These are phyloP conservation scores for Coprinopsis cinerea DNA, from an alignment of 768 basidiomycete genomes.

Conservation along the genomic window DNA sequence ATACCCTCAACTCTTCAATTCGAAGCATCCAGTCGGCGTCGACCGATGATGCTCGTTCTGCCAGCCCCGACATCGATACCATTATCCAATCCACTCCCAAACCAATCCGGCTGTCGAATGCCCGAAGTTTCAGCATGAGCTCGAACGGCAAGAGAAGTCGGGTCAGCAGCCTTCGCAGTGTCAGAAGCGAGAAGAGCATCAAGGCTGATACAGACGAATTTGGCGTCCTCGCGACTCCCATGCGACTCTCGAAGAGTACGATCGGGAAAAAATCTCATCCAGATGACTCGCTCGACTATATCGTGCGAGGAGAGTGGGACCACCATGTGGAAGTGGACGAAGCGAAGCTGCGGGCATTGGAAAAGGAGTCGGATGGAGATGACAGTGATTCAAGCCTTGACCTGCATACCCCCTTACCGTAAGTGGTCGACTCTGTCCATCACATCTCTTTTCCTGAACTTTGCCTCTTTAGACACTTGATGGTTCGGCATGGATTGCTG, in stretches of 20 bases:
- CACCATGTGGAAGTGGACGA: constrained; percentile 11
- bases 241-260: constrained; percentile 7
- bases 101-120: constrained; percentile 9
- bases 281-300: constrained; percentile 11
- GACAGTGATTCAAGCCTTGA: constrained; percentile 54
- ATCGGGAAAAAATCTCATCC: constrained; percentile 3
- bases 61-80: constrained; percentile 22
- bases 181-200: constrained; percentile 13
- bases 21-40: not conserved
- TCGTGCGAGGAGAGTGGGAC: constrained; percentile 14
- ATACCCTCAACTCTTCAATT: not conserved
- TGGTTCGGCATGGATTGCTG: constrained; percentile 61
- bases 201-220: constrained; percentile 1
- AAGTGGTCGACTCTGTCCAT: constrained; percentile 25
- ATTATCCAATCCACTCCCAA: constrained; percentile 21
- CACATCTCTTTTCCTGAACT: constrained; percentile 7
- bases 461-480: constrained; percentile 42
- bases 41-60: constrained; percentile 6
- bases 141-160: not conserved
- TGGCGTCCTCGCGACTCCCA: not conserved
- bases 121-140: constrained; percentile 6
- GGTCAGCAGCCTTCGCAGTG: constrained; percentile 6
- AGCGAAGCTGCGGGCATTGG: constrained; percentile 12
- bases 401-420: constrained; percentile 66
- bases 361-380: constrained; percentile 16